Evolutionary conservation across 805 yeast genomes (phyloP).

Genomic region (Spathaspora passalidarum): DNA sequence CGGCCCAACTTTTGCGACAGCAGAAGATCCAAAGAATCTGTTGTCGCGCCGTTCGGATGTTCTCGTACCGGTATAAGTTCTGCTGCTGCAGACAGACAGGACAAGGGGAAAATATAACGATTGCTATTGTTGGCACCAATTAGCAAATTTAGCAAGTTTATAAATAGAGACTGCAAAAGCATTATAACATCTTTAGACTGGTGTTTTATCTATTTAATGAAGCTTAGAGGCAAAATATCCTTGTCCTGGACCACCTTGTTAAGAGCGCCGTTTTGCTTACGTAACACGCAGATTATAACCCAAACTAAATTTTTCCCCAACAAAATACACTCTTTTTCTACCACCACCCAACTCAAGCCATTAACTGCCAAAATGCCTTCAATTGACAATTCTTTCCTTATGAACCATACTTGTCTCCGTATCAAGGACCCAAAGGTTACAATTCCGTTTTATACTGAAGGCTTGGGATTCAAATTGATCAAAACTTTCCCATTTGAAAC

Average conservation of each 20-base stretch:
- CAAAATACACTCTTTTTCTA: neutral
- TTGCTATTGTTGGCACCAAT: no score
- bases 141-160: no score
- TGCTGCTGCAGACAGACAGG: no score
- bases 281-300: neutral
- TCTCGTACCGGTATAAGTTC: no score
- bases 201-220: no score
- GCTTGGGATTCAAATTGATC: constrained; percentile 71
- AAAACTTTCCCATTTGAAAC: constrained; percentile 50
- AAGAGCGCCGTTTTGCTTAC: neutral
- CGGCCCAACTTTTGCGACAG: no score
- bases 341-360: neutral
- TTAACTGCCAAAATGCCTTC: constrained; percentile 22
- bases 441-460: constrained; percentile 66
- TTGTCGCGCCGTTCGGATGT: no score
- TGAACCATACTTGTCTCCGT: constrained; percentile 76
- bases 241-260: neutral
- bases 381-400: constrained; percentile 34
- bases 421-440: constrained; percentile 77
- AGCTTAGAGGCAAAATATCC: no score
- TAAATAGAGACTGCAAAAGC: no score
- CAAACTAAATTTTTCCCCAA: neutral
- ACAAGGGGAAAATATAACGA: no score
- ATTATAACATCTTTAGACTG: no score
- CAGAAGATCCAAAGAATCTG: no score